phyloP scores from a whole-genome alignment of 768 basidiomycete species.

The Trametes maxima region DNA sequence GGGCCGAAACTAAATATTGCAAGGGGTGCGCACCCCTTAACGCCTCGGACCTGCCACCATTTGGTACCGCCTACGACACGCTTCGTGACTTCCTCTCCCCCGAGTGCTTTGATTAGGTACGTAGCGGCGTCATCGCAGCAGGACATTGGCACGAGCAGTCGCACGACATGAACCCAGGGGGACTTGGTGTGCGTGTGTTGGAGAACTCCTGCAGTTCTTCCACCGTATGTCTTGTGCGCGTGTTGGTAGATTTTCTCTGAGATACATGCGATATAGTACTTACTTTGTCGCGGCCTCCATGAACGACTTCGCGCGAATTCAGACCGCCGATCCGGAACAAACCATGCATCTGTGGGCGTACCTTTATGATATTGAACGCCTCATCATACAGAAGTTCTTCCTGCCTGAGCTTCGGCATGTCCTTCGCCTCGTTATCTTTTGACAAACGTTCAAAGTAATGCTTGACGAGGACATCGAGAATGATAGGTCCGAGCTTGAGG shows the following conservation, averaged over 20 bases:
- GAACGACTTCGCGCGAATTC: conserved; percentile 54
- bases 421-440: conserved; percentile 39
- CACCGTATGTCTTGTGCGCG: conserved; percentile 65
- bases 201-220: conserved; percentile 84
- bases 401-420: conserved; percentile 54
- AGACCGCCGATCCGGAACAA: neutral
- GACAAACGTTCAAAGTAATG: conserved; percentile 74
- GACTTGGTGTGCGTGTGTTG: conserved; percentile 80
- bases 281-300: conserved; percentile 70
- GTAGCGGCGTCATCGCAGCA: conserved; percentile 76
- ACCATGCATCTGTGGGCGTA: conserved; percentile 29
- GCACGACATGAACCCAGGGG: conserved; percentile 82
- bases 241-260: neutral
- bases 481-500: conserved; percentile 67
- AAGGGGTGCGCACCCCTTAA: conserved; percentile 63
- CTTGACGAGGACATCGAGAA: conserved; percentile 78
- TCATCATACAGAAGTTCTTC: conserved; percentile 84
- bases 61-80: conserved; percentile 84
- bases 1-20: neutral
- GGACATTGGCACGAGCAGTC: conserved; percentile 71
- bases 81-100: conserved; percentile 76
- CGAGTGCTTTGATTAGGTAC: conserved; percentile 74
- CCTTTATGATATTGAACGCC: conserved; percentile 77
- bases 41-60: conserved; percentile 96
- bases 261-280: conserved; percentile 28